Percentiles rank a stretch among this genome's conserved stretches.
Conservation (phyloP, 2,329 filamentous ascomycete genomes). For the Stenocarpella maydis region DNA sequence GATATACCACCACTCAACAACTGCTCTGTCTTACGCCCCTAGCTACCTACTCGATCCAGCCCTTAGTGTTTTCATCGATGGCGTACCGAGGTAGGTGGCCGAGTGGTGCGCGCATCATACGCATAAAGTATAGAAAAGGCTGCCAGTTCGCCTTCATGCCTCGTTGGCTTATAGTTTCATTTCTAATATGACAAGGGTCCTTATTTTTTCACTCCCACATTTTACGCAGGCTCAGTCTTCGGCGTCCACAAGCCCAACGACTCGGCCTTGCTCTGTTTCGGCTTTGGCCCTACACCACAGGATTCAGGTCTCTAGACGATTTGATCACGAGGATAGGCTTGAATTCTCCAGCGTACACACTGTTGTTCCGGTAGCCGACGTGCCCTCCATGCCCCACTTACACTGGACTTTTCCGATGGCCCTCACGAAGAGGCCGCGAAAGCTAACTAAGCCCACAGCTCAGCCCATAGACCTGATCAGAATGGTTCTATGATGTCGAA, state of each 20-base stretch:
- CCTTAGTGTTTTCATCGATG: not conserved
- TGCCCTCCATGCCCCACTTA: not conserved
- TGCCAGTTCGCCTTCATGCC: not conserved
- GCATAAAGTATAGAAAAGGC: constrained; percentile 13
- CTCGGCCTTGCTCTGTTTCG: not conserved
- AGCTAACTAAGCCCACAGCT: no score
- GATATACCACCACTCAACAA: not conserved
- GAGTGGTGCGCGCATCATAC: not conserved
- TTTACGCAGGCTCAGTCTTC: not conserved
- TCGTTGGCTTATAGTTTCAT: not conserved
- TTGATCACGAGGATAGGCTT: not conserved
- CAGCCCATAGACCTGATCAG: not conserved
- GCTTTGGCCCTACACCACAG: not conserved
- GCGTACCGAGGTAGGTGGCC: not conserved
- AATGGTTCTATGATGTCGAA: not conserved
- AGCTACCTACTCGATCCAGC: not conserved
- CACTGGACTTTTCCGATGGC: not conserved
- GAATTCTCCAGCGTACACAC: no score
- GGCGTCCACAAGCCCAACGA: constrained; percentile 9
- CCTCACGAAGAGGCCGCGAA: not conserved
- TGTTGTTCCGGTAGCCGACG: not conserved
- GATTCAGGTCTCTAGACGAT: not conserved
- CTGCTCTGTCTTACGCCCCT: not conserved
- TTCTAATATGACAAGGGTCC: not conserved
- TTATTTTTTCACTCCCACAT: not conserved